Percentiles rank a stretch among this genome's conserved stretches.
phyloP scores from a whole-genome alignment of 2,329 filamentous ascomycete species.

The Didymella segeticola region DNA sequence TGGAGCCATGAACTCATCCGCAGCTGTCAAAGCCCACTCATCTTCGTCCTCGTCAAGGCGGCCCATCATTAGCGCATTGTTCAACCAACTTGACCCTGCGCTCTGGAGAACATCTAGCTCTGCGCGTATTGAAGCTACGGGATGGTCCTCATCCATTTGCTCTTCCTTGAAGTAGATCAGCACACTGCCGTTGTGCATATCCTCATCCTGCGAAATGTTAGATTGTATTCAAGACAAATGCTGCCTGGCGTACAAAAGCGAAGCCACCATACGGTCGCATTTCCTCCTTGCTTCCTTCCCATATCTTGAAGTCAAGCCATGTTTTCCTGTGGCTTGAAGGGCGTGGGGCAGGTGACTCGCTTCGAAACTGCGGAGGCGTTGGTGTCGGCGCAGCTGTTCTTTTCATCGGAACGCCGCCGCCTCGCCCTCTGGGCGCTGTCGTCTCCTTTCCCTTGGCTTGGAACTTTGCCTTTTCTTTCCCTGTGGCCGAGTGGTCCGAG shows the following conservation, averaged over 20 bases:
- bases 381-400: constrained; percentile 24
- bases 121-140: constrained; percentile 45
- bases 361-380: constrained; percentile 26
- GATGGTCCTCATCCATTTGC: constrained; percentile 44
- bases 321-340: constrained; percentile 33
- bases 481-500: constrained; percentile 38
- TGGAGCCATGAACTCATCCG: constrained; percentile 27
- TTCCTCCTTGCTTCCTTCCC: constrained; percentile 40
- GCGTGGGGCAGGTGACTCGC: constrained; percentile 34
- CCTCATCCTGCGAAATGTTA: constrained; percentile 43
- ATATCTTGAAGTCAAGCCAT: constrained; percentile 48
- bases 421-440: constrained; percentile 45
- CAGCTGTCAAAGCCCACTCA: constrained; percentile 38
- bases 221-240: not conserved
- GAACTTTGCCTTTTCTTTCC: constrained; percentile 44
- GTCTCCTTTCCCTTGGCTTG: constrained; percentile 48
- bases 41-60: constrained; percentile 45
- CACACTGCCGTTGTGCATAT: constrained; percentile 49
- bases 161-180: constrained; percentile 51
- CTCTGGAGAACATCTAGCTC: constrained; percentile 45
- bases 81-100: constrained; percentile 48
- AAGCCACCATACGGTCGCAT: constrained; percentile 48
- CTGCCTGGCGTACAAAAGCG: constrained; percentile 36
- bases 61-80: constrained; percentile 45
- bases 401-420: constrained; percentile 49